phyloP scores from a whole-genome alignment of 495 filamentous ascomycete genomes.

The Penicillium bovifimosum region DNA sequence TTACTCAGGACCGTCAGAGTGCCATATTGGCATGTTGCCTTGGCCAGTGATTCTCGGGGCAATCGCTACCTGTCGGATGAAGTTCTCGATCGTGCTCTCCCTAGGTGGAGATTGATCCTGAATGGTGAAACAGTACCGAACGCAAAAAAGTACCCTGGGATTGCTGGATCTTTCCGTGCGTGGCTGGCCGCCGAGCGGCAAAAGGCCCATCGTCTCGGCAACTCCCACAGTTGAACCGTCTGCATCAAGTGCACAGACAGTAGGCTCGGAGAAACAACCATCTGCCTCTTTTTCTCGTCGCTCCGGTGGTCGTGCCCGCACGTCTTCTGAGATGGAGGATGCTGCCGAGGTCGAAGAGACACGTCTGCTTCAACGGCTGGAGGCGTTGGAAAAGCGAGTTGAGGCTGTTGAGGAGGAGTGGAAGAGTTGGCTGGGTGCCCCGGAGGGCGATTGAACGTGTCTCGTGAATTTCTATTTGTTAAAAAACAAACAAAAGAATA shows the following conservation, averaged over 20 bases:
- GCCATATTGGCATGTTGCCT: constrained; percentile 4
- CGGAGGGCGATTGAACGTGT: too few species aligned
- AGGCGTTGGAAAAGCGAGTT: too few species aligned
- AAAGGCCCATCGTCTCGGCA: not conserved
- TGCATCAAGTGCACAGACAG: too few species aligned
- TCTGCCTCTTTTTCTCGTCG: not conserved
- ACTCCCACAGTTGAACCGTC: too few species aligned
- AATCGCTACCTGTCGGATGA: not conserved
- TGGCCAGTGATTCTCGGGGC: constrained; percentile 2
- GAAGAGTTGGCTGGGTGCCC: too few species aligned
- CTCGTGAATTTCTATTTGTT: too few species aligned
- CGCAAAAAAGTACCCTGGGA: not conserved
- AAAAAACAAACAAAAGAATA: too few species aligned
- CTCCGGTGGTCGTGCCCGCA: not conserved
- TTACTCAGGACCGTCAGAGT: not conserved
- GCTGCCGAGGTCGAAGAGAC: not conserved
- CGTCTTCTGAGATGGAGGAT: not conserved
- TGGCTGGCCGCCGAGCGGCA: not conserved
- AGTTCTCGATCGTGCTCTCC: not conserved
- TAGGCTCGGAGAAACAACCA: too few species aligned
- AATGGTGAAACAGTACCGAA: not conserved
- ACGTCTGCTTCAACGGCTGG: not conserved
- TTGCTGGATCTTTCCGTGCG: not conserved
- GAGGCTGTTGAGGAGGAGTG: too few species aligned
- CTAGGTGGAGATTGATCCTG: not conserved